These are phyloP conservation scores for Pythium rhizo-oryzae DNA, from an alignment of 352 stramenopile genomes.

Conservation along the genomic window DNA sequence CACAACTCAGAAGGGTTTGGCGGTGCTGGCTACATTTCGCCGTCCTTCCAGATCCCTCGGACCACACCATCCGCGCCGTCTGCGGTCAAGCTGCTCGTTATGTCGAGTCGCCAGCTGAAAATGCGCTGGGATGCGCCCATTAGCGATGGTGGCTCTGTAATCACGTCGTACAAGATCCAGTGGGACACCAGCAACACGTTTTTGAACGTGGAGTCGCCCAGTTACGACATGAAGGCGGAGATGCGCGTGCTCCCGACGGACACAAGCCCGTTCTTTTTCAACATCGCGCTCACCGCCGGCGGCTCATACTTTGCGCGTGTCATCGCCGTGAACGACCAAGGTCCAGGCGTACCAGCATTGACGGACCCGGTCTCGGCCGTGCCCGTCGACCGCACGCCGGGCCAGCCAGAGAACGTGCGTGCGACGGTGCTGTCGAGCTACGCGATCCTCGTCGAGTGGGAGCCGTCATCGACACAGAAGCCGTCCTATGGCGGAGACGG, in stretches of 20 bases:
- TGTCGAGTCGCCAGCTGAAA: slow-evolving; percentile 81
- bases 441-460: slow-evolving; percentile 92
- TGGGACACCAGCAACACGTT: slow-evolving; percentile 89
- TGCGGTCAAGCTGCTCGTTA: slow-evolving; percentile 46
- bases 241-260: slow-evolving; percentile 45
- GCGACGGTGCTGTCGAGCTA: slow-evolving; percentile 88
- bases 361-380: slow-evolving; percentile 54
- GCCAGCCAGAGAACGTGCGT: slow-evolving; percentile 54
- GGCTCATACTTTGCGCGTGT: slow-evolving; percentile 91
- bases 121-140: slow-evolving; percentile 68
- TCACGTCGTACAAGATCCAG: slow-evolving; percentile 92
- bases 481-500: slow-evolving; percentile 91
- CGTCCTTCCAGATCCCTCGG: slow-evolving; percentile 57
- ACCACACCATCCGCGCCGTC: slow-evolving; percentile 42
- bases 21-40: slow-evolving; percentile 44
- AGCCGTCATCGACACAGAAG: slow-evolving; percentile 77
- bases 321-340: slow-evolving; percentile 91
- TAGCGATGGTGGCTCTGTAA: slow-evolving; percentile 64
- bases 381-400: slow-evolving; percentile 77
- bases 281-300: slow-evolving; percentile 75
- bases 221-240: slow-evolving; percentile 60
- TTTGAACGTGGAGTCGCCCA: slow-evolving; percentile 66
- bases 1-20: slow-evolving; percentile 70
- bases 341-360: slow-evolving; percentile 48
- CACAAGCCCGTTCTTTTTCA: slow-evolving; percentile 87